Conservation (phyloP, 2,329 filamentous ascomycete species). For the Venturia pyrina region DNA sequence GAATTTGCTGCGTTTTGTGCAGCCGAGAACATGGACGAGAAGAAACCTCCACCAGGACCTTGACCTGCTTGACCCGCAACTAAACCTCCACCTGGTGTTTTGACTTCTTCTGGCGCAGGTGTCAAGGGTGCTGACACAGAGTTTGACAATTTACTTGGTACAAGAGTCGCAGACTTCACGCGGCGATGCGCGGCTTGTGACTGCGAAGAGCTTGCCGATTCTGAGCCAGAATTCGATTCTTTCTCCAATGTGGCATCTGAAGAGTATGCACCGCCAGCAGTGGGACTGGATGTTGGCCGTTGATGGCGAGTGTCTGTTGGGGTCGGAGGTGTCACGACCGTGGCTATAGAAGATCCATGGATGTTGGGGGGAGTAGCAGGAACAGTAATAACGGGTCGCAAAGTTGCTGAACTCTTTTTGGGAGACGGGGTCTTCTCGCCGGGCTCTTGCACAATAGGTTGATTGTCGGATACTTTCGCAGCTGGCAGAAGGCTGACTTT, state of each 20-base stretch:
- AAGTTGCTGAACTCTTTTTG: constrained; percentile 10
- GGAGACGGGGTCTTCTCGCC: constrained; percentile 12
- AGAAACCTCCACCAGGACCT: constrained; percentile 55
- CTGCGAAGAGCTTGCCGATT: constrained; percentile 2
- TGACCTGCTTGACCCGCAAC: constrained; percentile 27
- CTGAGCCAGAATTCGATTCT: constrained; percentile 4
- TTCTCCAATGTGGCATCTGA: constrained; percentile 2
- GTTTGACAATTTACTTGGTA: constrained; percentile 83
- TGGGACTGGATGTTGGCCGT: constrained; percentile 20
- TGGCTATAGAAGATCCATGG: constrained; percentile 35
- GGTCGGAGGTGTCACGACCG: constrained; percentile 54
- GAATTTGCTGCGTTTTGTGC: constrained; percentile 83
- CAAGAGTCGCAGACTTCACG: constrained; percentile 45
- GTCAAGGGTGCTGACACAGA: constrained; percentile 55
- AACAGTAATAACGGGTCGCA: constrained; percentile 15
- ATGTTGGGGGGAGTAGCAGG: constrained; percentile 34
- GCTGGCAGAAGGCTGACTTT: constrained; percentile 24
- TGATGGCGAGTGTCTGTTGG: constrained; percentile 39
- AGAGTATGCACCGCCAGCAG: constrained; percentile 11
- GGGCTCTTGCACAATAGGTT: constrained; percentile 14
- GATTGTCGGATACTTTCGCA: constrained; percentile 10
- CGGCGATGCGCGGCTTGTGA: constrained; percentile 56
- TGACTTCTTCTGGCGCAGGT: constrained; percentile 60
- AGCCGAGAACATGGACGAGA: constrained; percentile 84
- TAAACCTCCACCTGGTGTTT: constrained; percentile 46